Conservation (phyloP, 1,284 basidiomycete genomes). For the Trichosporon sp. region DNA sequence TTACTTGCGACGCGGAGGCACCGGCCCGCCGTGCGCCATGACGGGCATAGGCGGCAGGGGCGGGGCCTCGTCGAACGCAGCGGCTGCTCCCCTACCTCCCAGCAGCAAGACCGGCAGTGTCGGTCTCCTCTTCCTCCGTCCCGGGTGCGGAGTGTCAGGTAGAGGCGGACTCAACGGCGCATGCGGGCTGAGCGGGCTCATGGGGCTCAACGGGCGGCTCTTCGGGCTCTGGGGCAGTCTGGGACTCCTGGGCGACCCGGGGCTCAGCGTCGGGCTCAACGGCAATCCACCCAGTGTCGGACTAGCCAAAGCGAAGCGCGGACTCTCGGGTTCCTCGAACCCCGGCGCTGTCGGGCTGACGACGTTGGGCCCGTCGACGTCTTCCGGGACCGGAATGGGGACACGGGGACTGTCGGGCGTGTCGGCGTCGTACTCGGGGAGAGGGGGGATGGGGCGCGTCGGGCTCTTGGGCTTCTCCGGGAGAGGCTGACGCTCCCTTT, state of each 20-base stretch:
- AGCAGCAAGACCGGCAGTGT: conserved; percentile 25
- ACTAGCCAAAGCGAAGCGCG: not conserved
- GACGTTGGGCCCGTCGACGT: conserved; percentile 8
- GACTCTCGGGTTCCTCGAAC: not conserved
- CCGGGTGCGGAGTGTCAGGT: not conserved
- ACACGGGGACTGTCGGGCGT: not conserved
- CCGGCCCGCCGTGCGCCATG: not conserved
- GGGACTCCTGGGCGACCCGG: not conserved
- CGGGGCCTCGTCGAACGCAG: conserved; percentile 24
- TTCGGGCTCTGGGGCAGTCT: not conserved
- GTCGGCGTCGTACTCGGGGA: not conserved
- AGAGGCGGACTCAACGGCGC: not conserved
- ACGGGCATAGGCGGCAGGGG: conserved; percentile 25
- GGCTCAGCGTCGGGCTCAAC: not conserved
- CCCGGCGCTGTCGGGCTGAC: not conserved
- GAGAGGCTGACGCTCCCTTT: not conserved
- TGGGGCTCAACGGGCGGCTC: not conserved
- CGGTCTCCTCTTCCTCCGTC: conserved; percentile 26
- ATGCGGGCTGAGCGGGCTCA: not conserved
- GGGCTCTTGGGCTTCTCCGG: not conserved
- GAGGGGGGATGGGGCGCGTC: not conserved
- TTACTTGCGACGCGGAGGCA: not conserved
- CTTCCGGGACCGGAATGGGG: not conserved
- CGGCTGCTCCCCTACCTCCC: conserved; percentile 8
- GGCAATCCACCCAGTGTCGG: not conserved